Percentiles rank a stretch among this genome's conserved stretches.
phyloP scores from a whole-genome alignment of 768 basidiomycete species.

The Nidularia sp. region DNA sequence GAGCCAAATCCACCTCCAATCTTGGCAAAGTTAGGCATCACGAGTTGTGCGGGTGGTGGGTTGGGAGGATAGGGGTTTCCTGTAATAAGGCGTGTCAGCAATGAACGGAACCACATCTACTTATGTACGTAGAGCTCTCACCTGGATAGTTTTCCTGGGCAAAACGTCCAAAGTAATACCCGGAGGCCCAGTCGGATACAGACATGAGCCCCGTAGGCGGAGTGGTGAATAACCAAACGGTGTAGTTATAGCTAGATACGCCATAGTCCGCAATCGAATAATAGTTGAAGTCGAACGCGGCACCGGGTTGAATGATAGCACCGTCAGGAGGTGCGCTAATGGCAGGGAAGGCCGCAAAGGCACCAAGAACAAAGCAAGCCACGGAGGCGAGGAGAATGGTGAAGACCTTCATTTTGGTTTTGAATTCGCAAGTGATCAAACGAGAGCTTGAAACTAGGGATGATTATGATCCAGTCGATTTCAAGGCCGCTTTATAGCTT shows the following conservation, averaged over 20 bases:
- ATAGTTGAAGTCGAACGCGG: slow-evolving; percentile 35
- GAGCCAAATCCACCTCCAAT: slow-evolving; percentile 30
- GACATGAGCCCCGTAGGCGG: slow-evolving; percentile 17
- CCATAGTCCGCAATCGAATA: slow-evolving; percentile 34
- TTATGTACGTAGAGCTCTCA: slow-evolving; percentile 7
- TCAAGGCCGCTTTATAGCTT: too few relatives aligned
- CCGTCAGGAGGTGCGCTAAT: slow-evolving; percentile 15
- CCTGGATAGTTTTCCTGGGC: slow-evolving; percentile 39
- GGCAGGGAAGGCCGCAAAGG: not conserved
- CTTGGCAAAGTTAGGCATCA: slow-evolving; percentile 43
- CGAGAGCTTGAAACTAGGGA: too few relatives aligned
- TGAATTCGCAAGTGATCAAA: too few relatives aligned
- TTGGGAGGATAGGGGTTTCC: slow-evolving; percentile 36
- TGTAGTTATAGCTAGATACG: slow-evolving; percentile 34
- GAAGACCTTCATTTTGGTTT: not conserved
- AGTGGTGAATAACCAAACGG: slow-evolving; percentile 34
- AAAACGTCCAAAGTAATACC: slow-evolving; percentile 41
- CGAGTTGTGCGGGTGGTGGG: slow-evolving; percentile 29
- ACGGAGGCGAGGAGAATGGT: not conserved
- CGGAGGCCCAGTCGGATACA: slow-evolving; percentile 24
- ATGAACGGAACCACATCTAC: not conserved
- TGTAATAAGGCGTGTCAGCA: slow-evolving; percentile 5
- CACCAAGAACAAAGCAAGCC: not conserved
- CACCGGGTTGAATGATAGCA: slow-evolving; percentile 31
- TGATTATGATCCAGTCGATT: too few relatives aligned